These are phyloP conservation scores for Elymus sibiricus DNA, from an alignment of 176 grass and related monocot genomes.

Conservation along the genomic window DNA sequence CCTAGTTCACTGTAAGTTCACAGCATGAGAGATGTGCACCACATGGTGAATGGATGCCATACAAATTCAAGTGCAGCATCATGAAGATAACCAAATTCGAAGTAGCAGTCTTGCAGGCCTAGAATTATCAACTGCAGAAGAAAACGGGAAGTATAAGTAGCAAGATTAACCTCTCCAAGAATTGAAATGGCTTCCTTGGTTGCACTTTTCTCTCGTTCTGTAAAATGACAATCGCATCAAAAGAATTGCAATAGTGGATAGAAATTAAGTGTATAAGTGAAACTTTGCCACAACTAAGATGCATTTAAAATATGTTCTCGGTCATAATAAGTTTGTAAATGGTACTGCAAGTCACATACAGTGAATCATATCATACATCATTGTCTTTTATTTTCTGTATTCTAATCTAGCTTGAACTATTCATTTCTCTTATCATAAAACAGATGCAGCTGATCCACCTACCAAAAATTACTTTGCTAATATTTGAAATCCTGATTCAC, in stretches of 20 bases:
- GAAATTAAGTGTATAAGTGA: neutral
- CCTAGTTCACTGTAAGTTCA: neutral
- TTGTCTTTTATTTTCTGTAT: neutral
- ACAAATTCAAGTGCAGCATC: neutral
- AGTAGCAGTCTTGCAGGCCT: neutral
- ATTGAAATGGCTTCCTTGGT: constrained; percentile 92
- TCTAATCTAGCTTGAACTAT: neutral
- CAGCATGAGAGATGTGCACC: neutral
- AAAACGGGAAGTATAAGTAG: constrained; percentile 25
- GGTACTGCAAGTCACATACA: neutral
- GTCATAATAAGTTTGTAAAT: neutral
- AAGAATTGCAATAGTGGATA: constrained; percentile 7
- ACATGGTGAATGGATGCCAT: neutral
- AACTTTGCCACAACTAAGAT: neutral
- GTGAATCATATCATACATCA: constrained; percentile 6
- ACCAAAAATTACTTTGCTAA: neutral
- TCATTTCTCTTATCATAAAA: neutral
- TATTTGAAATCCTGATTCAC: neutral
- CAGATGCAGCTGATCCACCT: neutral
- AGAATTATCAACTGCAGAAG: constrained; percentile 7
- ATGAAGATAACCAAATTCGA: neutral
- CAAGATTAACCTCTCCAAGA: constrained; percentile 60
- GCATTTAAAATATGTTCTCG: neutral
- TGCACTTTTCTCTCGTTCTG: constrained; percentile 95
- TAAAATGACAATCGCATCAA: constrained; percentile 20